Percentiles rank a stretch among this genome's conserved stretches.
Evolutionary conservation across 192 early-diverging fungal species (phyloP).

Genomic region (Backusella mclennaniae): DNA sequence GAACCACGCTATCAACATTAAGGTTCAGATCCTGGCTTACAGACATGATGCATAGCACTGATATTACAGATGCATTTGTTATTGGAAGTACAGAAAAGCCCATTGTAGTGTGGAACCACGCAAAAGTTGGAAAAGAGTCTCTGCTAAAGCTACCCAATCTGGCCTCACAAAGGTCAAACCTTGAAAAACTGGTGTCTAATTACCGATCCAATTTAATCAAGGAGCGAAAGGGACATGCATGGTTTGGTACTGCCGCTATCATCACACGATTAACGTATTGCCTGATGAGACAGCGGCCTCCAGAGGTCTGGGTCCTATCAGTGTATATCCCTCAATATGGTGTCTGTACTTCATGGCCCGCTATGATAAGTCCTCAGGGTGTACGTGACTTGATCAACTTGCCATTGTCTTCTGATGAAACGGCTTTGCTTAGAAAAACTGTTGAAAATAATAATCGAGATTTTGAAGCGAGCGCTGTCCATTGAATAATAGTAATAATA

Average conservation of each 20-base stretch:
- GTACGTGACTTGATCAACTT: background rate
- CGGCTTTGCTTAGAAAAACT: background rate
- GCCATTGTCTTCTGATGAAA: background rate
- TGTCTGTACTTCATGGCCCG: slow-evolving; percentile 9
- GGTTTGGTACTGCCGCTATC: slow-evolving; percentile 2
- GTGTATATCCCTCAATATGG: background rate
- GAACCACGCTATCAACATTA: background rate
- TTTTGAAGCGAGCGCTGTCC: background rate
- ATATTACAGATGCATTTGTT: background rate
- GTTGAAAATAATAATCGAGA: background rate
- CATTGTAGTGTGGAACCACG: background rate
- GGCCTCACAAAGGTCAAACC: background rate
- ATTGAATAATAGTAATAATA: background rate
- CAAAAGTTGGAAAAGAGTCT: background rate
- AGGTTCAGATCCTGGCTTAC: background rate
- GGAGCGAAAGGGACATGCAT: slow-evolving; percentile 1
- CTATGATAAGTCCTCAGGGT: background rate
- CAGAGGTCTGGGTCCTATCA: background rate
- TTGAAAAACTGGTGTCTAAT: background rate
- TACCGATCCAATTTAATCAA: background rate
- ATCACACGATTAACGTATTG: background rate
- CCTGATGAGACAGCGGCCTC: background rate
- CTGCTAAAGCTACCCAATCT: background rate
- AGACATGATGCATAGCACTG: background rate
- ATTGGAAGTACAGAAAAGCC: background rate